Evolutionary conservation across 2,329 filamentous ascomycete genomes (phyloP), one percentile per base, ranked within the genome.

Genomic region (Berkeleyomyces rouxiae): DNA sequence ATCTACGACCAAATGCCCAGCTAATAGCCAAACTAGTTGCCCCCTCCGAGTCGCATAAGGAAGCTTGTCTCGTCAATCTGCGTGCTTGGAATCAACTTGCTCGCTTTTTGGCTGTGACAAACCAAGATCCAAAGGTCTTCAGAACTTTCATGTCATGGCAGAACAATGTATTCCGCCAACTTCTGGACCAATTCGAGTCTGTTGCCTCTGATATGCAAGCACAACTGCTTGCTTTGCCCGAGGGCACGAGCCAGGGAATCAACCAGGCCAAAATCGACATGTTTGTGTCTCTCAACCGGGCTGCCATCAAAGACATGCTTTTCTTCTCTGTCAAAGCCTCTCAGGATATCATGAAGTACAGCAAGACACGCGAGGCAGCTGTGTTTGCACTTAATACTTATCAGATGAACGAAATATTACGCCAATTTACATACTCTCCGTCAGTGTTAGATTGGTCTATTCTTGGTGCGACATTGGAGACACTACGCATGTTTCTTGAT

Each of bases 11-110:
- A 3, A 74, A 74, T 4, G 71, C 79, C 1, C 75, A 77, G 62
- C 73, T 82, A 23, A 77, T 87, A 9, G 80, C 84, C 69, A 76
- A 80, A 61, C 75, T 87, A 1, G 81, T 87, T 2, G 70, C 74
- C 16, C 80, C 83, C 0, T 78, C 76, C 23, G 80, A 74, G 63
- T 85, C 84, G 7, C 84, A 87, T 69, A 84, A 83, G 67, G 82
- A 85, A 69, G 84, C 83, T 2, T 85, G 82, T 67, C 71, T 83
- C 39, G 84, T 86, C 66, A 86, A 81, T 65, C 68, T 87, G 13
- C 77, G 80, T 58, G 78, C 83, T 6, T 87, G 84, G 83, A 78
- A 73, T 61, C 82, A 85, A 66, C 73, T 87, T 37, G 77, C 82
- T 1, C 77, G 78, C 16, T 86, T 83, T 67, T 70, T 85, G 33